Base-by-base conservation (phyloP, 805 yeast genomes). In the Schwanniomyces polymorphus region DNA sequence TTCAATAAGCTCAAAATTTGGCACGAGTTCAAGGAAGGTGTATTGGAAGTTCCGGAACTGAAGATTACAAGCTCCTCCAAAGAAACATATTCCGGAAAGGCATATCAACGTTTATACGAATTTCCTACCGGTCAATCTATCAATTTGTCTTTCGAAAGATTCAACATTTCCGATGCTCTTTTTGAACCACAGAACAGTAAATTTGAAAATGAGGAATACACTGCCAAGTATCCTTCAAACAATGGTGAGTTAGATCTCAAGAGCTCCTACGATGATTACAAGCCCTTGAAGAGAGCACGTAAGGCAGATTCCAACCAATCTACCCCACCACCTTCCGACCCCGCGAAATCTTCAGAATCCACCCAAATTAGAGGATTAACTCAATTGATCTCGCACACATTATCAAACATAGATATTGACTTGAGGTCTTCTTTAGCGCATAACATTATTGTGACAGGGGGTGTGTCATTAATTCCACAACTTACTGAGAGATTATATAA, bases 371-470 rank as follows among this genome's bases (percentile, higher is more conserved):
- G 74, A 46, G 88, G 88, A 3, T 55, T 90, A 12, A 79, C 87
- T 1, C 84, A 80, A 48, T 70, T 91, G 50, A 76, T 81, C 46
- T 78, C 79, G 39, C 82, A 76, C 53, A 80, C 80, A 25, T 72
- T 76, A 48, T 76, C 78, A 42, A 71, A 76, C 47, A 78, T 85
- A 41, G 97, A 91, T 65, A 87, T 90, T 25, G 96, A 88, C 70
- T 72, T 88, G 54, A 78, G 96, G 49, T 86, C 97, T 1, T 86
- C 90, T 38, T 74, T 90, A 18, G 97, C 97, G 0, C 92, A 90
- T 66, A 91, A 91, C 60, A 85, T 91, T 45, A 87, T 91, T 14
- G 76, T 91, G 23, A 89, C 96, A 0, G 97, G 97, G 18, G 88
- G 96, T 2, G 76, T 85, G 0, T 85, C 96, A 7, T 75, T 88